Evolutionary conservation across 768 basidiomycete genomes (phyloP).

Genomic region (Austroboletus eburneus): DNA sequence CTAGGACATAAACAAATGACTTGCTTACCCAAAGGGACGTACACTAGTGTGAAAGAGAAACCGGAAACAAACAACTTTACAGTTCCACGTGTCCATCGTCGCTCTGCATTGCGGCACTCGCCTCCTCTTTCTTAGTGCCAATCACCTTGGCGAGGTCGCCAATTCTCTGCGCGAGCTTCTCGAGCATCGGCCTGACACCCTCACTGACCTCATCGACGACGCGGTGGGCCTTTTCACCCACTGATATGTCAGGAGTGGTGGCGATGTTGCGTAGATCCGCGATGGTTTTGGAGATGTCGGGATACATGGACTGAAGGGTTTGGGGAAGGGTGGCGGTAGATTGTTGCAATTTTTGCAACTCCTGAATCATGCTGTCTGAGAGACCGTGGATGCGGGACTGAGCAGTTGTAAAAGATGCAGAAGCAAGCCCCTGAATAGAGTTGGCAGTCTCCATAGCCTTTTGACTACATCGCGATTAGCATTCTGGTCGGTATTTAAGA

Average conservation of each 20-base stretch:
- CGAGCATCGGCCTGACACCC: slow-evolving; percentile 59
- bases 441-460: slow-evolving; percentile 66
- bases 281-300: slow-evolving; percentile 49
- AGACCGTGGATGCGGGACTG: slow-evolving; percentile 55
- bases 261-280: slow-evolving; percentile 53
- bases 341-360: slow-evolving; percentile 62
- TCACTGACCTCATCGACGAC: slow-evolving; percentile 56
- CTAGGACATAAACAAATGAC: slow-evolving; percentile 20
- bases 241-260: slow-evolving; percentile 46
- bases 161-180: slow-evolving; percentile 42
- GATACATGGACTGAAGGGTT: slow-evolving; percentile 55
- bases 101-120: not conserved
- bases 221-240: slow-evolving; percentile 59
- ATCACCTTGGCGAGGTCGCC: slow-evolving; percentile 25
- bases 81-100: slow-evolving; percentile 12
- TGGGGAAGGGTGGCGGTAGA: slow-evolving; percentile 56
- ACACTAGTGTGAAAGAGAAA: slow-evolving; percentile 7
- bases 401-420: slow-evolving; percentile 52
- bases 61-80: slow-evolving; percentile 6
- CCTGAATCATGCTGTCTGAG: slow-evolving; percentile 60
- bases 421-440: slow-evolving; percentile 54
- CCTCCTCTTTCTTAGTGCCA: slow-evolving; percentile 28
- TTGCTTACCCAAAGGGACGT: slow-evolving; percentile 10
- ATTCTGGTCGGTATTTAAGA: not conserved
- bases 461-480: slow-evolving; percentile 42